A percentile compares a stretch with the other conserved stretches of the same genome.
These are phyloP conservation scores for Lojkania enalia DNA, from an alignment of 2,329 filamentous ascomycete genomes.

Conservation along the genomic window DNA sequence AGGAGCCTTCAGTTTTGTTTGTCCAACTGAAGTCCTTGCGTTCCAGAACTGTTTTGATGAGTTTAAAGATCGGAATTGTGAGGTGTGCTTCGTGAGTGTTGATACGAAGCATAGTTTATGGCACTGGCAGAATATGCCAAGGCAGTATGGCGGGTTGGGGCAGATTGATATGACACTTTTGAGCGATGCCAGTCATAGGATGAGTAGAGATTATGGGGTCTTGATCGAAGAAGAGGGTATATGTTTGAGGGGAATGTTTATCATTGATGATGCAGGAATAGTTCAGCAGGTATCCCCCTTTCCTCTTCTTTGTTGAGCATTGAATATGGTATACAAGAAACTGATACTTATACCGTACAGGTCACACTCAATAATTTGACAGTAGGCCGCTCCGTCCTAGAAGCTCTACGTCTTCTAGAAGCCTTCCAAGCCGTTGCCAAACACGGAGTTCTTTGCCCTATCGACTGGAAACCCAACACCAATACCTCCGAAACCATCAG, in stretches of 20 bases:
- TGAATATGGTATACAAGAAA: too few species aligned
- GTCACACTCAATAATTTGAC: constrained; percentile 34
- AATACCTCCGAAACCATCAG: constrained; percentile 21
- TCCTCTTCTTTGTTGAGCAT: too few species aligned
- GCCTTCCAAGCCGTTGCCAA: constrained; percentile 37
- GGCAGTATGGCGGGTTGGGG: constrained; percentile 34
- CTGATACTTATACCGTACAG: constrained; percentile 11
- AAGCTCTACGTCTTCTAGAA: constrained; percentile 35
- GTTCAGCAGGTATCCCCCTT: constrained; percentile 37
- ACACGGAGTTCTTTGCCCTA: constrained; percentile 36
- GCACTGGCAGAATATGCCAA: constrained; percentile 36
- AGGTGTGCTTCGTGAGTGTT: constrained; percentile 32
- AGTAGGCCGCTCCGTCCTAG: constrained; percentile 35
- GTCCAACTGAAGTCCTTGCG: constrained; percentile 35
- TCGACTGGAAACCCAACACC: constrained; percentile 31
- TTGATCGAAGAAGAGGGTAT: constrained; percentile 35
- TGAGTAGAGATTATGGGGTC: constrained; percentile 34
- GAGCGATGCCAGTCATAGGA: constrained; percentile 33
- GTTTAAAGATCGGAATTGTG: constrained; percentile 31
- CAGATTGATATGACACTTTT: constrained; percentile 32
- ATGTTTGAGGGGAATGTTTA: constrained; percentile 35
- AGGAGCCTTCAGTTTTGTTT: constrained; percentile 37
- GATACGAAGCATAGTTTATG: constrained; percentile 36
- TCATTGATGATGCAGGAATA: constrained; percentile 28
- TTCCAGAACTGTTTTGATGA: constrained; percentile 35